A percentile compares a stretch with the other conserved stretches of the same genome.
These are phyloP conservation scores for Paramyrothecium roridum DNA, from an alignment of 2,329 filamentous ascomycete genomes.

Conservation along the genomic window DNA sequence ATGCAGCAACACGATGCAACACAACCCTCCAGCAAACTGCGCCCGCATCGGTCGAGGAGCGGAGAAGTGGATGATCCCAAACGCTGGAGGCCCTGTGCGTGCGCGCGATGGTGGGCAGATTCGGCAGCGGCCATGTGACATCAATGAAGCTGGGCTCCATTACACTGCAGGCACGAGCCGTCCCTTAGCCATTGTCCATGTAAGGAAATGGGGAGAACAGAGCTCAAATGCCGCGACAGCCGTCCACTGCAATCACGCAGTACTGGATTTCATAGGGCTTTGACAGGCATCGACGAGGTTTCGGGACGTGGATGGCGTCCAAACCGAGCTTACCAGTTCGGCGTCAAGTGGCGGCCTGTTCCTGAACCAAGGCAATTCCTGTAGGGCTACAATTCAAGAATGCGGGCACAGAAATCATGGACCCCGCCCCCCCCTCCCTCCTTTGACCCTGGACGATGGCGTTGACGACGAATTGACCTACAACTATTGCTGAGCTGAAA, in stretches of 20 bases:
- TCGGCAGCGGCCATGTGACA: not conserved
- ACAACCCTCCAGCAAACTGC: not conserved
- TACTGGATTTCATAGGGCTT: too few relatives aligned
- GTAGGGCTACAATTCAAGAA: not conserved
- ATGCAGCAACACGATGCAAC: not conserved
- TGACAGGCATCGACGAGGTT: too few relatives aligned
- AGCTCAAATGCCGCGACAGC: too few relatives aligned
- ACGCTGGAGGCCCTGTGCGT: not conserved
- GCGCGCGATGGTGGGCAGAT: not conserved
- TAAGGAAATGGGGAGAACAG: too few relatives aligned
- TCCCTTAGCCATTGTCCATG: too few relatives aligned
- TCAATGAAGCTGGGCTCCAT: not conserved
- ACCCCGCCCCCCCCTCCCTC: not conserved
- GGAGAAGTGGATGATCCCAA: not conserved
- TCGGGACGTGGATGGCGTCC: too few relatives aligned
- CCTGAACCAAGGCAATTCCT: not conserved
- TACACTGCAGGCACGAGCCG: too few relatives aligned
- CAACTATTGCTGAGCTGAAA: not conserved
- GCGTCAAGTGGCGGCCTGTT: not conserved
- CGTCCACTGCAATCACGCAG: too few relatives aligned
- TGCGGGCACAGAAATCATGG: not conserved
- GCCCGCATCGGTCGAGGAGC: not conserved
- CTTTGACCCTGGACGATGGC: too few relatives aligned
- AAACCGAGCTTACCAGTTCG: too few relatives aligned
- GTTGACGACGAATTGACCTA: too few relatives aligned